Conservation (phyloP, 2,329 filamentous ascomycete species). For the Aspergillus thermomutatus region DNA sequence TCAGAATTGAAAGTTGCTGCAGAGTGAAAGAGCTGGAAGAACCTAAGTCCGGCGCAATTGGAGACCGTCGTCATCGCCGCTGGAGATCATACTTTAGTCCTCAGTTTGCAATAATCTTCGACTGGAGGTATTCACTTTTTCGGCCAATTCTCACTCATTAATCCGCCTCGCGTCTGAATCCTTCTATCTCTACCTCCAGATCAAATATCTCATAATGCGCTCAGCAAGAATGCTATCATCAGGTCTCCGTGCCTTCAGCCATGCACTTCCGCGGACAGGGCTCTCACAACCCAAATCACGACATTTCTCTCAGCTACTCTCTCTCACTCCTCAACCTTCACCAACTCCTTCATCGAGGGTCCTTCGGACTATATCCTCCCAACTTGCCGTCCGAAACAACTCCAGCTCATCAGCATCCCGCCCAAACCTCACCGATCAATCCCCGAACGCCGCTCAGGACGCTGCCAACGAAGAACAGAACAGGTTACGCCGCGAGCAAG, state of each 20-base stretch:
- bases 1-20: constrained; percentile 13
- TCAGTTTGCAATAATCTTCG: not conserved
- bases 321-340: constrained; percentile 9
- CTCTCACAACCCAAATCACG: constrained; percentile 15
- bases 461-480: constrained; percentile 34
- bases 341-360: constrained; percentile 1
- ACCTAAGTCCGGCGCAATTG: constrained; percentile 23
- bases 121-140: not conserved
- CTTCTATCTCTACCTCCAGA: not conserved
- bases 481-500: constrained; percentile 35
- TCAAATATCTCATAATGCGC: constrained; percentile 15
- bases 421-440: constrained; percentile 31
- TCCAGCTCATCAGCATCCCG: constrained; percentile 26
- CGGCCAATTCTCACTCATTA: not conserved
- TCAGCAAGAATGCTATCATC: constrained; percentile 14
- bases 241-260: constrained; percentile 20
- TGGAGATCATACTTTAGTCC: not conserved
- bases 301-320: constrained; percentile 19
- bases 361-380: constrained; percentile 7
- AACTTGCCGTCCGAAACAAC: constrained; percentile 23
- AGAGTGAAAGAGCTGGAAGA: constrained; percentile 23
- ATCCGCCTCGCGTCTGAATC: not conserved
- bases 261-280: constrained; percentile 13
- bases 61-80: constrained; percentile 13
- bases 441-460: constrained; percentile 24